phyloP scores from a whole-genome alignment of 768 basidiomycete species.

The Mycena belliarum region DNA sequence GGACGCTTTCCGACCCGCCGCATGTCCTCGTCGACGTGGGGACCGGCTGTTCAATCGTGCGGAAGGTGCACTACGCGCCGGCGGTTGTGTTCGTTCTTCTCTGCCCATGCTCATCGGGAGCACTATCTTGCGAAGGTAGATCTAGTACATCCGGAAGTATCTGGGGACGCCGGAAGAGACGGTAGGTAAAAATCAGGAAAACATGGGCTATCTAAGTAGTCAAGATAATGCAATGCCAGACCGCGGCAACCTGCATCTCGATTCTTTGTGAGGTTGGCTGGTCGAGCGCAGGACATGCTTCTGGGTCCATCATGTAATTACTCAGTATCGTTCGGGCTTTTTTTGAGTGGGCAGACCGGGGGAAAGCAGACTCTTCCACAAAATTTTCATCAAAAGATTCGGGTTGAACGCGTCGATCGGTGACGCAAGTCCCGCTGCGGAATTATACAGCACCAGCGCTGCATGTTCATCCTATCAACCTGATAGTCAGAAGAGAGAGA shows the following conservation, averaged over 20 bases:
- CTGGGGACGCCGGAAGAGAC: conserved; percentile 86
- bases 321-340: too few species aligned
- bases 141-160: conserved; percentile 79
- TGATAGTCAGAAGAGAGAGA: neutral
- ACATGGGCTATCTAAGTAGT: too few species aligned
- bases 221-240: conserved; percentile 69
- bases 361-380: too few species aligned
- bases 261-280: too few species aligned
- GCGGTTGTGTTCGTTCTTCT: too few species aligned
- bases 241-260: conserved; percentile 31
- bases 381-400: conserved; percentile 21
- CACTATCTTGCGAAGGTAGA: conserved; percentile 83
- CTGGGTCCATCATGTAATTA: too few species aligned
- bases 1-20: conserved; percentile 80
- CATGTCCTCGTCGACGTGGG: conserved; percentile 95
- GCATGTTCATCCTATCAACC: conserved; percentile 21
- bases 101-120: conserved; percentile 37
- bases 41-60: conserved; percentile 94
- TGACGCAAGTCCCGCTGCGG: conserved; percentile 13
- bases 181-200: conserved; percentile 89
- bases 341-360: too few species aligned
- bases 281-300: too few species aligned
- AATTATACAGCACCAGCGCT: conserved; percentile 15
- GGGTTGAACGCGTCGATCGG: conserved; percentile 23
- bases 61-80: too few species aligned